A percentile compares a stretch with the other conserved stretches of the same genome.
These are phyloP conservation scores for Elongisporangium undulatum DNA, from an alignment of 352 stramenopile species.

Conservation along the genomic window DNA sequence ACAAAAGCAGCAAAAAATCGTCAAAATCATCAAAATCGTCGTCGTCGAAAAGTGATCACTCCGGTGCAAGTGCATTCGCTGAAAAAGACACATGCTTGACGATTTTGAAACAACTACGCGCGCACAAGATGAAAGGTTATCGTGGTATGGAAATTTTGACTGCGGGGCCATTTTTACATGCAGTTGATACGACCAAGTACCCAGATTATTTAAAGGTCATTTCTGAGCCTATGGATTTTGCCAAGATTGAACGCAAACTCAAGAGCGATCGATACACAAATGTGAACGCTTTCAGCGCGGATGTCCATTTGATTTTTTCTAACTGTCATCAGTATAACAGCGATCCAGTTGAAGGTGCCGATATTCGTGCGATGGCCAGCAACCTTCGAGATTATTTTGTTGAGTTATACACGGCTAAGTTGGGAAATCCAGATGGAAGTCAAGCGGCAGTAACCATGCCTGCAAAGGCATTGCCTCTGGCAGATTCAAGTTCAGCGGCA, in stretches of 20 bases:
- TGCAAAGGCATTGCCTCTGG: not conserved
- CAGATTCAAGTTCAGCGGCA: too few species aligned
- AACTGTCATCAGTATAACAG: slow-evolving; percentile 90
- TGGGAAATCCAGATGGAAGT: slow-evolving; percentile 32
- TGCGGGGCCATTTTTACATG: slow-evolving; percentile 73
- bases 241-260: slow-evolving; percentile 86
- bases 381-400: slow-evolving; percentile 81
- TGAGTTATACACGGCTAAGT: slow-evolving; percentile 64
- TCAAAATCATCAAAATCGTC: slow-evolving; percentile 33
- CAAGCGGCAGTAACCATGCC: slow-evolving; percentile 10
- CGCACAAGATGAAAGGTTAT: slow-evolving; percentile 86
- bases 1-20: slow-evolving; percentile 16
- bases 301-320: slow-evolving; percentile 86
- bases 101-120: slow-evolving; percentile 67
- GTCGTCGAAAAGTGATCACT: slow-evolving; percentile 19
- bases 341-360: slow-evolving; percentile 77
- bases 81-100: slow-evolving; percentile 61
- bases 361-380: slow-evolving; percentile 84
- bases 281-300: slow-evolving; percentile 76
- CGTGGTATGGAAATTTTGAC: slow-evolving; percentile 79
- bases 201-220: slow-evolving; percentile 78
- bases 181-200: slow-evolving; percentile 85
- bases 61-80: slow-evolving; percentile 19
- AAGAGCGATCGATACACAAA: slow-evolving; percentile 77
- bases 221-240: slow-evolving; percentile 83